Evolutionary conservation across 345 rosid genomes (phyloP).

Genomic region (Luvunga scandens): DNA sequence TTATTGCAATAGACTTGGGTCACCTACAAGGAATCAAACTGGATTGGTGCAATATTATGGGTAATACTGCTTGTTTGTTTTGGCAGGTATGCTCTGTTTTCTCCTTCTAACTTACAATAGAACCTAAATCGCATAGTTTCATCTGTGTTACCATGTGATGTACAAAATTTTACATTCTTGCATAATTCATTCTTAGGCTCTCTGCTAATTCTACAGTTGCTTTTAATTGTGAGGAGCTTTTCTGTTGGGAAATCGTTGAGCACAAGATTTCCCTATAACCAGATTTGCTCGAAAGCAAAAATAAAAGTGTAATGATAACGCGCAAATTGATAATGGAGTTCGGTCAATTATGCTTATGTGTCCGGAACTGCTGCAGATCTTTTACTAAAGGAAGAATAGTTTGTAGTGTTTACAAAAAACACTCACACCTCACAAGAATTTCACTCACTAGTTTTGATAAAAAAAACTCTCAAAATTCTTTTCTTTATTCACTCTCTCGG

Average conservation of each 20-base stretch:
- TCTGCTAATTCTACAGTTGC: background rate
- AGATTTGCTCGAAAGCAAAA: too few species aligned
- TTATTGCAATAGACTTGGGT: constrained; percentile 58
- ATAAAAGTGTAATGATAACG: too few species aligned
- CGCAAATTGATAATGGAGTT: too few species aligned
- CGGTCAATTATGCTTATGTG: too few species aligned
- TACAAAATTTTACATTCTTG: background rate
- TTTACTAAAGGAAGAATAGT: too few species aligned
- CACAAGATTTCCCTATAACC: too few species aligned
- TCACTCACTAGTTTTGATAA: too few species aligned
- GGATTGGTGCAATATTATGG: constrained; percentile 48
- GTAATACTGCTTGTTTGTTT: constrained; percentile 54
- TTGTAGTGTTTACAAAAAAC: too few species aligned
- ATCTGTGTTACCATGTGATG: background rate
- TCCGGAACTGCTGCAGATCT: too few species aligned
- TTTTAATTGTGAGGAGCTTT: background rate
- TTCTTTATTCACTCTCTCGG: too few species aligned
- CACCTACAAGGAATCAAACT: constrained; percentile 59
- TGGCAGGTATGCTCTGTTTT: constrained; percentile 51
- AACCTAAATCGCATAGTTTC: background rate
- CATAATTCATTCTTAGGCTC: background rate
- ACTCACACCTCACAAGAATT: too few species aligned
- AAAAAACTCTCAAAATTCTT: too few species aligned
- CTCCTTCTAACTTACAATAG: background rate
- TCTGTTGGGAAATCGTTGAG: background rate